Conservation (phyloP, 768 basidiomycete genomes). For the Pleurotus tuber-regium region DNA sequence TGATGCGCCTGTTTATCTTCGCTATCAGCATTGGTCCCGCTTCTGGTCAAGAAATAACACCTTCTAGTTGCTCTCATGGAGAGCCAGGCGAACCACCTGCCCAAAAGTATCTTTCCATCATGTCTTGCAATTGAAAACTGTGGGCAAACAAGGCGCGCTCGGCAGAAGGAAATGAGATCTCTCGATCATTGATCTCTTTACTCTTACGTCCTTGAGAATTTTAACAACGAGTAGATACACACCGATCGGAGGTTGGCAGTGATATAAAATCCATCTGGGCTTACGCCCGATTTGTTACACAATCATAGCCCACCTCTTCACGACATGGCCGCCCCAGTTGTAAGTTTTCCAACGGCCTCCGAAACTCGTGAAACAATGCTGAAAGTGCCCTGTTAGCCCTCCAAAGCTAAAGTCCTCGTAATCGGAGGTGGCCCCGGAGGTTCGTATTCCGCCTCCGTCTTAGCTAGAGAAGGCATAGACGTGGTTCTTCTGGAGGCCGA, state of each 20-base stretch:
- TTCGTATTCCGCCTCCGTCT: conserved; percentile 50
- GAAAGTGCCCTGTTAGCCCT: conserved; percentile 16
- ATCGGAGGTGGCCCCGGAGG: conserved; percentile 63
- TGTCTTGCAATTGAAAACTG: too few species aligned
- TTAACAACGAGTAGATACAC: too few species aligned
- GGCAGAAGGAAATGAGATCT: too few species aligned
- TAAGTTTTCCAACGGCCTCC: neutral
- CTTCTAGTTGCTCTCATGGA: neutral
- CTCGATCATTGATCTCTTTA: too few species aligned
- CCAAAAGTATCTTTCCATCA: too few species aligned
- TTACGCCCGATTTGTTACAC: too few species aligned
- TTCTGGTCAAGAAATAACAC: neutral
- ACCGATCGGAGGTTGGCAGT: too few species aligned
- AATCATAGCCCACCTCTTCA: too few species aligned
- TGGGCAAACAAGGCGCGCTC: too few species aligned
- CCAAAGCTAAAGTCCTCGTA: conserved; percentile 36
- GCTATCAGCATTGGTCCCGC: neutral
- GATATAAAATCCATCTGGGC: too few species aligned
- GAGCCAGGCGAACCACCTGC: too few species aligned
- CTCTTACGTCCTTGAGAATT: too few species aligned
- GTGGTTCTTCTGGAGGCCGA: conserved; percentile 56
- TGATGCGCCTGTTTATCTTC: neutral
- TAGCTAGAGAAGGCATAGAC: conserved; percentile 56
- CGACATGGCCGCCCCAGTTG: neutral
- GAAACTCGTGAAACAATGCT: neutral